Percentiles rank a stretch among this genome's conserved stretches.
phyloP scores from a whole-genome alignment of 192 early-diverging fungal genomes.

The Podochytrium sp. region DNA sequence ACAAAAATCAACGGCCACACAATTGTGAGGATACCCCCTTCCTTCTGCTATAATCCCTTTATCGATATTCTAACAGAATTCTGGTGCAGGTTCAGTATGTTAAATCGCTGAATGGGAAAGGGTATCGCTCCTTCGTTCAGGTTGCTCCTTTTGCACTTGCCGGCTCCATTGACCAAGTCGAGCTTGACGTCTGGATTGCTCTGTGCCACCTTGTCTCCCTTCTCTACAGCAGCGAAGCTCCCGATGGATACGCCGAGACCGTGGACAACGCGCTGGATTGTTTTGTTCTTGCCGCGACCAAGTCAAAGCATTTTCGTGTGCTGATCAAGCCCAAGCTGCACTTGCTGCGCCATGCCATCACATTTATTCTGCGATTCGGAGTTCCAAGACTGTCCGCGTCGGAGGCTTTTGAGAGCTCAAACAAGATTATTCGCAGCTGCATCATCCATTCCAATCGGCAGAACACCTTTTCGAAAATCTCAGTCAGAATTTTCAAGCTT shows the following conservation, averaged over 20 bases:
- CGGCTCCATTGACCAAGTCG: not conserved
- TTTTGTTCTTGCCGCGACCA: not conserved
- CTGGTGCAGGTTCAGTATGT: slow-evolving; percentile 1
- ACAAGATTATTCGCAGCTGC: not conserved
- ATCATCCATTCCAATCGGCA: slow-evolving; percentile 13
- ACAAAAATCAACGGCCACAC: not conserved
- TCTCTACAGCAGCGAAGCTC: not conserved
- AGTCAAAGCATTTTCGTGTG: not conserved
- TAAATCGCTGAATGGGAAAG: slow-evolving; percentile 2
- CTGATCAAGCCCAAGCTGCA: slow-evolving; percentile 1
- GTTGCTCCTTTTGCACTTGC: slow-evolving; percentile 11
- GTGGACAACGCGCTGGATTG: not conserved
- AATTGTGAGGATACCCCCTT: not conserved
- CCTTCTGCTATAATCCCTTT: not conserved
- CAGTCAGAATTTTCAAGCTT: too few species aligned
- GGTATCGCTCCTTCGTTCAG: not conserved
- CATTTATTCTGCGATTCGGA: not conserved
- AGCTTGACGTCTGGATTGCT: not conserved
- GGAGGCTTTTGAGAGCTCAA: slow-evolving; percentile 10
- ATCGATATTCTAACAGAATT: not conserved
- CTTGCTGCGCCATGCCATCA: not conserved
- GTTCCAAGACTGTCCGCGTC: not conserved
- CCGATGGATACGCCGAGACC: not conserved
- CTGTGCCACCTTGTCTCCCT: not conserved
- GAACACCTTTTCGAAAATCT: too few species aligned